Conservation (phyloP, 78 protist genomes). For the Pirum gemmata region DNA sequence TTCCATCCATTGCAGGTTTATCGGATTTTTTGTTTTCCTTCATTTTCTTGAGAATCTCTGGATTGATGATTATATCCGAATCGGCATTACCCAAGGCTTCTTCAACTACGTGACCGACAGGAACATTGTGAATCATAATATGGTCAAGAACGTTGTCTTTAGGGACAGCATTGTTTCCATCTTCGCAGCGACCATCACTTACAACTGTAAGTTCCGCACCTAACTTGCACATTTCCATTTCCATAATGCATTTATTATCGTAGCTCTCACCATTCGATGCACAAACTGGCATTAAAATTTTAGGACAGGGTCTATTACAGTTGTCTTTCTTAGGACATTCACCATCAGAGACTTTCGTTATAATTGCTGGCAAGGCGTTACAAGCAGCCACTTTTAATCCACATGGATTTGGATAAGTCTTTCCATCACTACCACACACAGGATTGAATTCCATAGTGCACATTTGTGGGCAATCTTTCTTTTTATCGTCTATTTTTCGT, state of each 20-base stretch:
- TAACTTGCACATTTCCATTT: background rate
- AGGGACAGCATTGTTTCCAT: background rate
- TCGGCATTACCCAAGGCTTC: background rate
- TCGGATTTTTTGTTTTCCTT: background rate
- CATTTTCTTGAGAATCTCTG: background rate
- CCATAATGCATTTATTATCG: background rate
- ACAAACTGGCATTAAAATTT: background rate
- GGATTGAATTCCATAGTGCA: conserved; percentile 40
- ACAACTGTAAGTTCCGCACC: background rate
- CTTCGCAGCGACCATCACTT: conserved; percentile 8
- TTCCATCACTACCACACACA: conserved; percentile 40
- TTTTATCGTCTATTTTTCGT: too few relatives aligned
- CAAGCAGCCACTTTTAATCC: background rate
- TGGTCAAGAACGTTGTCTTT: background rate
- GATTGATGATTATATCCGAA: background rate
- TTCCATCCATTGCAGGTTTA: background rate
- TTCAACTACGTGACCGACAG: background rate
- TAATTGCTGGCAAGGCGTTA: background rate
- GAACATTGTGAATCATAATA: background rate
- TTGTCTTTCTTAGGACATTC: background rate
- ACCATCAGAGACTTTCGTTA: background rate
- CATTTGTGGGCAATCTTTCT: background rate
- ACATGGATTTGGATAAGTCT: conserved; percentile 34
- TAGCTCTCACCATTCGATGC: background rate
- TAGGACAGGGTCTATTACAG: conserved; percentile 24